These are phyloP conservation scores for Aquilaria agallochum DNA, from an alignment of 441 rosid species.

Conservation along the genomic window DNA sequence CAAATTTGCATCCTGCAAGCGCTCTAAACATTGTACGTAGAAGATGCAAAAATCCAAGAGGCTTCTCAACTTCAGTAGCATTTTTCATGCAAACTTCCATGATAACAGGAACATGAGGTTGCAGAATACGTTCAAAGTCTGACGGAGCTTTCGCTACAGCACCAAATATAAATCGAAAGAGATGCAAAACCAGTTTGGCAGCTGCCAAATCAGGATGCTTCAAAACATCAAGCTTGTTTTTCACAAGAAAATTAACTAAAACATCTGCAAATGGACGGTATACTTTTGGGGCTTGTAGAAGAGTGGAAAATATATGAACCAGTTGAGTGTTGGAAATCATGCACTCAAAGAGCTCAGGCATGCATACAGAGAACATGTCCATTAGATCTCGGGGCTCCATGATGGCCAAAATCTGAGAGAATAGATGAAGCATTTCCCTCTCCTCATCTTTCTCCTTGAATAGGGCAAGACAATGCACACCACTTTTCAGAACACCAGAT, in stretches of 20 bases:
- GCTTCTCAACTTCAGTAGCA: slow-evolving; percentile 92
- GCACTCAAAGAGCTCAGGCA: slow-evolving; percentile 98
- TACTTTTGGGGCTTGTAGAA: slow-evolving; percentile 79
- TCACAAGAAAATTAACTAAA: slow-evolving; percentile 82
- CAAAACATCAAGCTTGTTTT: slow-evolving; percentile 80
- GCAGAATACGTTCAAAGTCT: slow-evolving; percentile 95
- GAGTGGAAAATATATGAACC: slow-evolving; percentile 83
- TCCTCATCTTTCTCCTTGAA: slow-evolving; percentile 98
- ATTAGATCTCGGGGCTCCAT: slow-evolving; percentile 99
- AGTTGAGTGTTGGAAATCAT: slow-evolving; percentile 86
- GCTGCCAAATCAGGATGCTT: slow-evolving; percentile 86
- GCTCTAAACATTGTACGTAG: slow-evolving; percentile 90
- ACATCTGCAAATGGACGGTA: slow-evolving; percentile 91
- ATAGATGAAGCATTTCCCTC: slow-evolving; percentile 83
- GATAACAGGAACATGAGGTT: slow-evolving; percentile 87
- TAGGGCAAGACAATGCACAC: slow-evolving; percentile 96
- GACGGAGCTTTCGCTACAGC: slow-evolving; percentile 89
- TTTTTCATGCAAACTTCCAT: slow-evolving; percentile 97
- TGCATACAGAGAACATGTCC: slow-evolving; percentile 98
- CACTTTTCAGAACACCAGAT: slow-evolving; percentile 91
- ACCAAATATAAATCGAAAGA: slow-evolving; percentile 80
- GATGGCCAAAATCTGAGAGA: slow-evolving; percentile 85
- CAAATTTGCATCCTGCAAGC: slow-evolving; percentile 95
- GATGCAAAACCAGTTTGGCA: slow-evolving; percentile 85
- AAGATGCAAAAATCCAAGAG: slow-evolving; percentile 91